Evolutionary conservation across 768 basidiomycete species (phyloP).

Genomic region (Rubroboletus pulcherrimus): DNA sequence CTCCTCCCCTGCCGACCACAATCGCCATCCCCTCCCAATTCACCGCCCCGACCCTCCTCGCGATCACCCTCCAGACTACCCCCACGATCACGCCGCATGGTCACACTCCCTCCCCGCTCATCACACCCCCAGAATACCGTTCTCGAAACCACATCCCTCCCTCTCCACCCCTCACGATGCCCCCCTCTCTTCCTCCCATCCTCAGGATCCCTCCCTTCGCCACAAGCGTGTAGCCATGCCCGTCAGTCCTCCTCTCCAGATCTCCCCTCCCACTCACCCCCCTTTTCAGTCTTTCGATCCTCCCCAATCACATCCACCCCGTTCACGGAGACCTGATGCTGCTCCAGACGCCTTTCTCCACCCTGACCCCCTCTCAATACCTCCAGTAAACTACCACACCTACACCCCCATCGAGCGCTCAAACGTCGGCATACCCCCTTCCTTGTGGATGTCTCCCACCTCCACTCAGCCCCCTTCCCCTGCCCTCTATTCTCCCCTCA

Average conservation of each 20-base stretch:
- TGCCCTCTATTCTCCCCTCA: conserved; percentile 37
- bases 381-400: conserved; percentile 20
- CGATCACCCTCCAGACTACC: conserved; percentile 15
- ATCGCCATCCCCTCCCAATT: conserved; percentile 24
- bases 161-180: conserved; percentile 10
- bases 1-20: conserved; percentile 20
- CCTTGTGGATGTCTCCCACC: conserved; percentile 81
- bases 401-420: conserved; percentile 46
- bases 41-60: conserved; percentile 15
- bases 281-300: conserved; percentile 19
- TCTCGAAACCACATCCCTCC: conserved; percentile 32
- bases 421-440: conserved; percentile 59
- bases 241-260: conserved; percentile 5
- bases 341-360: conserved; percentile 11
- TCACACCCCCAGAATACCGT: conserved; percentile 26
- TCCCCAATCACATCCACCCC: conserved; percentile 12
- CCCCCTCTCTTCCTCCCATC: conserved; percentile 12
- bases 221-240: conserved; percentile 17
- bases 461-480: conserved; percentile 46
- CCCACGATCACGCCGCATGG: conserved; percentile 28
- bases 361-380: conserved; percentile 19
- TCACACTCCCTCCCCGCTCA: conserved; percentile 17
- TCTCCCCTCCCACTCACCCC: conserved; percentile 1
- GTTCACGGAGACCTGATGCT: conserved; percentile 11
- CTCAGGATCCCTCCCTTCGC: conserved; percentile 6